Evolutionary conservation across 139 green algal species (phyloP), one percentile per base, ranked within the genome.

Genomic region (Chlamydomonas sphaeroides): DNA sequence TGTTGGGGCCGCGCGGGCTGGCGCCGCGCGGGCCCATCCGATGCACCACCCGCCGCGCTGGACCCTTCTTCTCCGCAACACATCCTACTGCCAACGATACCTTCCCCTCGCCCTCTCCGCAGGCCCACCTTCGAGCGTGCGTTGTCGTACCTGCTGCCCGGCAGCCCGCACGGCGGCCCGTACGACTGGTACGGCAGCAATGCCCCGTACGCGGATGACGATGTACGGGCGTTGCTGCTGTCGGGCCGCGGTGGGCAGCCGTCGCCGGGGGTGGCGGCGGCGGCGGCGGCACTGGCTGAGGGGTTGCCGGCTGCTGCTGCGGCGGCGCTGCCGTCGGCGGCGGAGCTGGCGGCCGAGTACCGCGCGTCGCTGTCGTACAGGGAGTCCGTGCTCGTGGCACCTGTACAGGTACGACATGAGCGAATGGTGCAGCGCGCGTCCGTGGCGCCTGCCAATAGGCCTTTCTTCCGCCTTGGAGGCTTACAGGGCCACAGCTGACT

Each of bases 91-190:
- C n/a, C n/a, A n/a, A n/a, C n/a, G n/a, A n/a, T n/a, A n/a, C n/a
- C n/a, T n/a, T n/a, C n/a, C n/a, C n/a, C n/a, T n/a, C 7, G 21
- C 20, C 14, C 35, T 11, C 18, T 39, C 26, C 20, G 25, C 71
- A 79, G 71, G 72, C 72, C 72, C 1, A 36, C 39, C 30, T 79
- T 79, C 14, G 72, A 79, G 11, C 25, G 51, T 25, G 57, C 72
- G 56, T 26, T 68, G 38, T 38, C 56, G 26, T n/a, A 41, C 21
- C 57, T 79, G 63, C 38, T 35, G 21, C 25, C 48, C 32, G 33
- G 32, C 39, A 8, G 11, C 3, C 51, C 36, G 36, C 18, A 36
- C 45, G 45, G 45, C 45, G 45, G 45, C 14, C 11, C 45, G 45
- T 53, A 53, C 14, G 45, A 53, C 14, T 53, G 11, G 14, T 53